Evolutionary conservation across 2,329 filamentous ascomycete genomes (phyloP).

Genomic region (Penicillium crustosum): DNA sequence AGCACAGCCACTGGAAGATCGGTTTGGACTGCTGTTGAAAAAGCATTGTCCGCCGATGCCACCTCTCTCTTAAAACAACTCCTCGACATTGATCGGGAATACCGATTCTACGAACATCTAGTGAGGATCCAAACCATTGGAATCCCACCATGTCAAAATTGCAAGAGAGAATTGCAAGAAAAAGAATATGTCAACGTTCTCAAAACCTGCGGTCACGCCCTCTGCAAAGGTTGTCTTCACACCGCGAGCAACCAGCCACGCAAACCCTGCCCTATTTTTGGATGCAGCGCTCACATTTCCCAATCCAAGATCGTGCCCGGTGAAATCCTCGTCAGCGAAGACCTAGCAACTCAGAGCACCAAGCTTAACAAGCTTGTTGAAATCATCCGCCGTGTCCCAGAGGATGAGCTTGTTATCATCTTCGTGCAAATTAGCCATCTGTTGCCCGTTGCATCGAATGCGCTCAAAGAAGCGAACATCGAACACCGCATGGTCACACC

Average conservation of each 20-base stretch:
- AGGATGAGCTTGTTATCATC: constrained; percentile 53
- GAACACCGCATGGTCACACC: constrained; percentile 40
- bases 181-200: constrained; percentile 43
- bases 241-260: constrained; percentile 12
- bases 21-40: not conserved
- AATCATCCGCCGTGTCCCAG: constrained; percentile 44
- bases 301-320: constrained; percentile 44
- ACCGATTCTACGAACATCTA: constrained; percentile 27
- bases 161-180: constrained; percentile 28
- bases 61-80: constrained; percentile 25
- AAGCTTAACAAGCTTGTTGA: constrained; percentile 51
- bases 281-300: constrained; percentile 44
- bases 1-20: not conserved
- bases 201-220: constrained; percentile 52
- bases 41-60: constrained; percentile 8
- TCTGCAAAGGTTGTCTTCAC: constrained; percentile 47
- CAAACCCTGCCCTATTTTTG: constrained; percentile 42
- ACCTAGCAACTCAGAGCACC: constrained; percentile 40
- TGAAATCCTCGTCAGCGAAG: constrained; percentile 36
- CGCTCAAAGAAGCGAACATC: constrained; percentile 31
- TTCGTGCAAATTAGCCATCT: constrained; percentile 56
- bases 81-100: constrained; percentile 17
- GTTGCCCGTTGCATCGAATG: constrained; percentile 38
- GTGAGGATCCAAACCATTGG: constrained; percentile 20
- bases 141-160: constrained; percentile 23